A percentile compares a stretch with the other conserved stretches of the same genome.
Conservation (phyloP, 129 eudicot genomes). For the Lactuca sativa region DNA sequence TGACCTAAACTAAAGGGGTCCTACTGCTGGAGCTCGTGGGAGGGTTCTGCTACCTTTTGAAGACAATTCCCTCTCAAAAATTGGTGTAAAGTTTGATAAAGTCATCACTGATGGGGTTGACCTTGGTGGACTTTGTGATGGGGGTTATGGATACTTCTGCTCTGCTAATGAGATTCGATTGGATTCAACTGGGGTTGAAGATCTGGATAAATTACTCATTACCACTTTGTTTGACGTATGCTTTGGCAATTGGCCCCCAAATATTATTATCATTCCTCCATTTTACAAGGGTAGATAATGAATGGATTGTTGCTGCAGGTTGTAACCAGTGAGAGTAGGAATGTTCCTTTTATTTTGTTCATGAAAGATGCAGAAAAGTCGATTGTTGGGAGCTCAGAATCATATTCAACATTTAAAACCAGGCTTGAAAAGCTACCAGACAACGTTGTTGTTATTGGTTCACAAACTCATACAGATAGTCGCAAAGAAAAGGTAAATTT, state of each 20-base stretch:
- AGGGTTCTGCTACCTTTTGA: slow-evolving; percentile 78
- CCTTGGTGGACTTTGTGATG: slow-evolving; percentile 70
- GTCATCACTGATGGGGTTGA: slow-evolving; percentile 73
- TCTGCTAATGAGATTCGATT: slow-evolving; percentile 65
- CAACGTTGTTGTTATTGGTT: slow-evolving; percentile 81
- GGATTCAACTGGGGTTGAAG: slow-evolving; percentile 63
- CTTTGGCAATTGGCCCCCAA: background rate
- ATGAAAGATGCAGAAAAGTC: slow-evolving; percentile 96
- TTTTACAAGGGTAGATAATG: background rate
- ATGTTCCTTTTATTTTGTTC: slow-evolving; percentile 74
- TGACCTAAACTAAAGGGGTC: slow-evolving; percentile 61
- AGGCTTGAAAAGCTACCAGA: slow-evolving; percentile 80
- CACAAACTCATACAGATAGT: slow-evolving; percentile 72
- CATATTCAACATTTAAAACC: slow-evolving; percentile 53
- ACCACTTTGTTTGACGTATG: slow-evolving; percentile 67
- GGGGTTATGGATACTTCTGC: slow-evolving; percentile 84
- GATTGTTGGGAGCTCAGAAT: slow-evolving; percentile 64
- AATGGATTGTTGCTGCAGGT: slow-evolving; percentile 37
- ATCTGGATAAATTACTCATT: slow-evolving; percentile 59
- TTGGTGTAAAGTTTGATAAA: slow-evolving; percentile 86
- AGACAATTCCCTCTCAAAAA: slow-evolving; percentile 66
- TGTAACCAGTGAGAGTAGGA: slow-evolving; percentile 65
- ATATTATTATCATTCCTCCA: slow-evolving; percentile 3
- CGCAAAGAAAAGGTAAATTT: slow-evolving; percentile 77
- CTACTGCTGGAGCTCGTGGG: slow-evolving; percentile 73